phyloP scores from a whole-genome alignment of 2,329 filamentous ascomycete genomes.

The Exophiala oligosperma region DNA sequence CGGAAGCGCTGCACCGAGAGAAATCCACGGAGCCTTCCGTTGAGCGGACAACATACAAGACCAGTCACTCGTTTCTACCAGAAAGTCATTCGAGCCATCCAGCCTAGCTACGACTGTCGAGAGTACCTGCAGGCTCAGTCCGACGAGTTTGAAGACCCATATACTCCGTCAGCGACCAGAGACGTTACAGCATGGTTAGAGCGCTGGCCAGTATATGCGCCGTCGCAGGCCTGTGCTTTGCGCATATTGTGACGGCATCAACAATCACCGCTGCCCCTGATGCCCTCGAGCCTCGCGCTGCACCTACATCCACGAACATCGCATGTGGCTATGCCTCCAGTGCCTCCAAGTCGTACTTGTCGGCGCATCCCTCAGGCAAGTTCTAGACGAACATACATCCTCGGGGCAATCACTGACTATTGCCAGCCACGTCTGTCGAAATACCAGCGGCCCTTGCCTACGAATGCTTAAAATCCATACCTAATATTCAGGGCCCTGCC shows the following conservation, averaged over 20 bases:
- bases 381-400: not conserved
- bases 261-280: slow-evolving; percentile 8
- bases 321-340: slow-evolving; percentile 17
- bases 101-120: too few species aligned
- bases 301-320: slow-evolving; percentile 5
- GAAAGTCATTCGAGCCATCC: too few species aligned
- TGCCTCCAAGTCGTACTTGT: slow-evolving; percentile 6
- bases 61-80: not conserved
- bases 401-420: not conserved
- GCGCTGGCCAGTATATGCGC: not conserved
- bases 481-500: slow-evolving; percentile 19
- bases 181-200: slow-evolving; percentile 6
- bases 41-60: not conserved
- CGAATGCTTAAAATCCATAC: slow-evolving; percentile 23
- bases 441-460: slow-evolving; percentile 23
- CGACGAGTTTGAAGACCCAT: not conserved
- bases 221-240: not conserved
- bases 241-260: not conserved
- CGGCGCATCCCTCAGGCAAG: not conserved
- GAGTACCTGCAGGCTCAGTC: too few species aligned
- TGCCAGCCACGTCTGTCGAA: not conserved
- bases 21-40: not conserved
- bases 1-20: not conserved
- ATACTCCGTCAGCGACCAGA: not conserved
- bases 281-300: slow-evolving; percentile 12